Evolutionary conservation across 2,329 filamentous ascomycete genomes (phyloP), one percentile per base, ranked within the genome.

Genomic region (Tolypocladium pustulatum): DNA sequence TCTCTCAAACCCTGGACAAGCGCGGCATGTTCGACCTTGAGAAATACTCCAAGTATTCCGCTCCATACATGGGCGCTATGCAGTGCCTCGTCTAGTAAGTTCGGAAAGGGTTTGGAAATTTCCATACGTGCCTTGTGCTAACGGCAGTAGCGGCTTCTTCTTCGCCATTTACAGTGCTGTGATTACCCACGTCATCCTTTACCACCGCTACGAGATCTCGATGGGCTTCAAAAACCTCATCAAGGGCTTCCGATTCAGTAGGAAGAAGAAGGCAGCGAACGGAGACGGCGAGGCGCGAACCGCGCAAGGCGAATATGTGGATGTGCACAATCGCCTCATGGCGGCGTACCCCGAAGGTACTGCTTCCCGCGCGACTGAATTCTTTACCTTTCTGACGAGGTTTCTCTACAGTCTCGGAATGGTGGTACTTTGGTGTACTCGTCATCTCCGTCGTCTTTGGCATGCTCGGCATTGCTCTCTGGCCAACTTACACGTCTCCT

Each of bases 261-360:
- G 68, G 7, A 69, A 68, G 63, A 65, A 65, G 53, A 22, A 36
- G 32, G 10, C 30, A 12, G 9, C 49, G 12, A 36, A 2, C 2
- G 30, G 36, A 10, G 20, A 10, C 30, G 32, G 10, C 8, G 56
- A 59, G 9, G 56, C 65, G 0, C 52, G 46, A 25, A 53, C 51
- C 13, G 25, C 12, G 1, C 56, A 66, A 13, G 63, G 57, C 5
- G 63, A 67, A 32, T 60, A 65, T 8, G 36, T 64, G 1, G 75
- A 77, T 60, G 68, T 78, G 4, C 78, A 81, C 64, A 75, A 74
- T 58, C 71, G 75, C 1, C 71, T 80, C n/a, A 81, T 81, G 77
- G 65, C 67, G 17, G 63, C 63, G 0, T 81, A 81, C 61, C 70
- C 69, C 2, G 77, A 80, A 63, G 60, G 60, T 59, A 32, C 17